phyloP scores from a whole-genome alignment of 192 early-diverging fungal species.

The Backusella liffmaniae region DNA sequence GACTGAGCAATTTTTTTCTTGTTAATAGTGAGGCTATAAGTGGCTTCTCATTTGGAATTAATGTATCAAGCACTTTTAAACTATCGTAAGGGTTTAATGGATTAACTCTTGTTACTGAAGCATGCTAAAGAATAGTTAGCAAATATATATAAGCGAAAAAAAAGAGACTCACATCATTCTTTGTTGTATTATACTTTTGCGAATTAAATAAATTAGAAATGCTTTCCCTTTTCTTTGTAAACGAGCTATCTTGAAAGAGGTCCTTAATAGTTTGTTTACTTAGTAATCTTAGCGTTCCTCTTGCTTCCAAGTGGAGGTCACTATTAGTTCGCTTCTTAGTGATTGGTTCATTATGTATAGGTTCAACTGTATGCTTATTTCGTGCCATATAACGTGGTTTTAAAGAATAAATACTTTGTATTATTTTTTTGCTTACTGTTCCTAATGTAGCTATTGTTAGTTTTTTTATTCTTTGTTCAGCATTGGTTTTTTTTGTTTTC shows the following conservation, averaged over 20 bases:
- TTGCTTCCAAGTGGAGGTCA: not conserved
- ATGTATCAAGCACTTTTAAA: not conserved
- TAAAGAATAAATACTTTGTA: not conserved
- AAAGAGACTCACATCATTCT: not conserved
- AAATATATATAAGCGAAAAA: not conserved
- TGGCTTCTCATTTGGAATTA: not conserved
- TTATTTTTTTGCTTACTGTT: conserved; percentile 1
- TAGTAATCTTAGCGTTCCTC: not conserved
- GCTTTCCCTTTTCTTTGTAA: conserved; percentile 8
- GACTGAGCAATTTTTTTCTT: not conserved
- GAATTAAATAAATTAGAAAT: conserved; percentile 4
- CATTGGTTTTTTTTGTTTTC: not conserved
- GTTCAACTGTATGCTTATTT: conserved; percentile 4
- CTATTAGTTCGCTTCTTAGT: not conserved
- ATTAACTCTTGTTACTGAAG: not conserved
- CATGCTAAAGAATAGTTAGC: not conserved
- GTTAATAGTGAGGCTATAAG: not conserved
- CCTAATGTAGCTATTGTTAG: not conserved
- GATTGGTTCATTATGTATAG: not conserved
- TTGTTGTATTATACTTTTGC: not conserved
- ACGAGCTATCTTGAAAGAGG: conserved; percentile 1
- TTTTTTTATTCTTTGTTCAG: not conserved
- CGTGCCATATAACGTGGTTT: conserved; percentile 6
- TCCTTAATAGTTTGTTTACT: not conserved
- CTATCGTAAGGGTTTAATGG: not conserved